phyloP scores from a whole-genome alignment of 1,284 basidiomycete genomes.

The Thelephora terrestris region DNA sequence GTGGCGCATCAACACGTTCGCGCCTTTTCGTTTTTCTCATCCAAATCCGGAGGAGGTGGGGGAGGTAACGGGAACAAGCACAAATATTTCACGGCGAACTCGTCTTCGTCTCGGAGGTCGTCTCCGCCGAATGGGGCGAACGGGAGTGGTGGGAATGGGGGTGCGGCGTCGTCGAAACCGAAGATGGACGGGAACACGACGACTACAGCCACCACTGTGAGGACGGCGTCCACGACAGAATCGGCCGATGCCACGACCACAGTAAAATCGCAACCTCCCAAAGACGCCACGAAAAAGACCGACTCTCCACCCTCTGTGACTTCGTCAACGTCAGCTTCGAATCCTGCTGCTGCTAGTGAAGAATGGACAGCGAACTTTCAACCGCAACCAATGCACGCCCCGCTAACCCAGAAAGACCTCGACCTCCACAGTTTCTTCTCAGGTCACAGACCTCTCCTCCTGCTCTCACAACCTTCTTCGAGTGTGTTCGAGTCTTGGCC shows the following conservation, averaged over 20 bases:
- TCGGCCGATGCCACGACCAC: constrained; percentile 9
- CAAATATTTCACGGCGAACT: neutral
- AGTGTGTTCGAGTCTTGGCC: constrained; percentile 44
- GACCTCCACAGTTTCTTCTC: constrained; percentile 75
- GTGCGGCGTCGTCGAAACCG: constrained; percentile 4
- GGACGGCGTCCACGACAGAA: constrained; percentile 12
- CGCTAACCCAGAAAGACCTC: constrained; percentile 53
- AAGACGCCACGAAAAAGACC: too few species aligned
- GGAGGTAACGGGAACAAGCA: constrained; percentile 66
- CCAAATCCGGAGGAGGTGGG: constrained; percentile 63
- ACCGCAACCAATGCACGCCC: constrained; percentile 34
- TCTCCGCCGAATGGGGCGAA: constrained; percentile 18
- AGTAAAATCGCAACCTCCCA: too few species aligned
- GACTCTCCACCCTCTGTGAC: too few species aligned
- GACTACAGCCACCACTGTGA: constrained; percentile 18
- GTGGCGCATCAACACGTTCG: neutral
- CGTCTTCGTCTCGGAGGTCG: constrained; percentile 31
- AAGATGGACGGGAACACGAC: constrained; percentile 15
- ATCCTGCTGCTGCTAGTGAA: constrained; percentile 10
- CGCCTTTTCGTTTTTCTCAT: constrained; percentile 49
- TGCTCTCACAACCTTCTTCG: constrained; percentile 45
- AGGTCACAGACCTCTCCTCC: constrained; percentile 60
- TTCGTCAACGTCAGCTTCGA: neutral
- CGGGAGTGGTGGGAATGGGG: too few species aligned
- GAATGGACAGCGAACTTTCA: constrained; percentile 6